A percentile compares a stretch with the other conserved stretches of the same genome.
Conservation (phyloP, 768 basidiomycete genomes). For the Lactifluus piperatus region DNA sequence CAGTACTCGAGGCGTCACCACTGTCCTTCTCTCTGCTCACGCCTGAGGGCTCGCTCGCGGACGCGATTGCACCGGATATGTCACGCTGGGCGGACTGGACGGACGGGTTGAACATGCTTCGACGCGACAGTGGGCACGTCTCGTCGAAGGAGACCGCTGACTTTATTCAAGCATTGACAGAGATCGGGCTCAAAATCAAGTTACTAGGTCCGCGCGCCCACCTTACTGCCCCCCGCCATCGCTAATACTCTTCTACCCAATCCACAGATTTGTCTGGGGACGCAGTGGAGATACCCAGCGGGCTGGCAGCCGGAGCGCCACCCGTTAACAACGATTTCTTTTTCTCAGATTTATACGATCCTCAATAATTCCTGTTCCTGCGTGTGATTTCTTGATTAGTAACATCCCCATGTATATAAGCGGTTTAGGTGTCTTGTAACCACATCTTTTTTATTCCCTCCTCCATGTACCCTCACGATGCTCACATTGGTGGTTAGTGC, state of each 20-base stretch:
- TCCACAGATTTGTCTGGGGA: constrained; percentile 75
- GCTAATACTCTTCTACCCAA: background rate
- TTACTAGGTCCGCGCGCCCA: constrained; percentile 51
- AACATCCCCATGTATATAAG: background rate
- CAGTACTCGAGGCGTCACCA: constrained; percentile 20
- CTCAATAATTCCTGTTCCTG: constrained; percentile 11
- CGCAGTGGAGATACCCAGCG: constrained; percentile 81
- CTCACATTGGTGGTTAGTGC: background rate
- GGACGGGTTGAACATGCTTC: constrained; percentile 83
- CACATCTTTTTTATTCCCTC: background rate
- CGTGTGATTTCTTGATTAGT: background rate
- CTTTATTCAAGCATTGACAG: constrained; percentile 80
- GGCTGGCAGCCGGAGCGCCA: constrained; percentile 66
- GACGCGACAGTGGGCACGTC: constrained; percentile 75
- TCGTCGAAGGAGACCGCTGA: constrained; percentile 78
- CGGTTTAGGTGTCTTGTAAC: background rate
- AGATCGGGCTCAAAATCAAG: constrained; percentile 88
- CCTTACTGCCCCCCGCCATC: background rate
- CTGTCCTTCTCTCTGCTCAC: constrained; percentile 27
- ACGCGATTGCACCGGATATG: constrained; percentile 37
- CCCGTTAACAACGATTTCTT: constrained; percentile 78
- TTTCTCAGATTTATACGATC: constrained; percentile 53
- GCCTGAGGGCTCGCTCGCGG: constrained; percentile 26
- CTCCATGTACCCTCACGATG: background rate
- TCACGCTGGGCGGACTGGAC: constrained; percentile 91